Conservation (phyloP, 495 filamentous ascomycete genomes). For the Trichoderma virens region DNA sequence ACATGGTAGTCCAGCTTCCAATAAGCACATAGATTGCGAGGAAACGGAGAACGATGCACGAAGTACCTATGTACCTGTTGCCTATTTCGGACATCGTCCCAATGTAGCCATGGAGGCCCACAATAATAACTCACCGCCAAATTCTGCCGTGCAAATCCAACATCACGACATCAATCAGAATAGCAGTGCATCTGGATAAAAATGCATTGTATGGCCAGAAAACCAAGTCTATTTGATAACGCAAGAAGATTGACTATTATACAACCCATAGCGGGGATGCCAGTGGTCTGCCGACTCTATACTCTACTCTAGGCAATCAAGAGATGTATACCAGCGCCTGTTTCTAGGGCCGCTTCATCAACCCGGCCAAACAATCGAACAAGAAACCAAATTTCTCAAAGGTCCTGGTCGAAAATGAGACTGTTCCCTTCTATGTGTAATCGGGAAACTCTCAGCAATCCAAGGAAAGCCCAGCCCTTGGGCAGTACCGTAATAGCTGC, state of each 20-base stretch:
- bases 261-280: conserved; percentile 7
- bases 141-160: too few relatives aligned
- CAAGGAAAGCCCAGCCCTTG: conserved; percentile 7
- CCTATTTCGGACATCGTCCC: too few relatives aligned
- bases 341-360: background rate
- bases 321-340: conserved; percentile 7
- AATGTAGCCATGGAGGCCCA: too few relatives aligned
- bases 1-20: too few relatives aligned
- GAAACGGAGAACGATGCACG: too few relatives aligned
- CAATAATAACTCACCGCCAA: too few relatives aligned
- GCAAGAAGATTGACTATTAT: conserved; percentile 8
- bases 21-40: too few relatives aligned
- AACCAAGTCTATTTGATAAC: conserved; percentile 6
- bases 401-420: background rate
- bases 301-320: conserved; percentile 6
- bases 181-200: too few relatives aligned
- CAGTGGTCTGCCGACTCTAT: conserved; percentile 5
- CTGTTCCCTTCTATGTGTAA: background rate
- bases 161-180: too few relatives aligned
- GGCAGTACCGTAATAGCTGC: conserved; percentile 3
- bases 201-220: background rate
- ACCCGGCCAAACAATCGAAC: background rate
- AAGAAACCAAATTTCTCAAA: background rate
- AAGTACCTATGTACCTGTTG: too few relatives aligned
- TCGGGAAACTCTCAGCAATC: background rate